Conservation (phyloP, 176 grass and related monocot genomes). For the Saccharum officinarum region DNA sequence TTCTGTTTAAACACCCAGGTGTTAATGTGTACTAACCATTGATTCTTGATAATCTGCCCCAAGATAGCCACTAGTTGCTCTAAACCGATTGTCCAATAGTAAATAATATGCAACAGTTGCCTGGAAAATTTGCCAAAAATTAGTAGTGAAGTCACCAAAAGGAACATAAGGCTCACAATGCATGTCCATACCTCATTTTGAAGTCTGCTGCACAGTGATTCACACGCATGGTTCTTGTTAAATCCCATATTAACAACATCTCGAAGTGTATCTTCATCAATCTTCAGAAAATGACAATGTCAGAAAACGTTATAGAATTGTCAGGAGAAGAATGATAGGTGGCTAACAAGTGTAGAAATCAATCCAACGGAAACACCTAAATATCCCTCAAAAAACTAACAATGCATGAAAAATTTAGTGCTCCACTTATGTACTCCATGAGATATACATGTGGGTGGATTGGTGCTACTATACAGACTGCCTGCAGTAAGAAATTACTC, state of each 20-base stretch:
- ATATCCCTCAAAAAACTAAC: not conserved
- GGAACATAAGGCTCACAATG: constrained; percentile 1
- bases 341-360: not conserved
- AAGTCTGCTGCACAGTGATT: constrained; percentile 74
- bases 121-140: constrained; percentile 51
- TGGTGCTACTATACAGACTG: constrained; percentile 2
- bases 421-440: not conserved
- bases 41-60: constrained; percentile 81
- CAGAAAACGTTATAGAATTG: constrained; percentile 29
- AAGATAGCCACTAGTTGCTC: constrained; percentile 78
- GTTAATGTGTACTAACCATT: constrained; percentile 54
- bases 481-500: constrained; percentile 8
- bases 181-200: constrained; percentile 83
- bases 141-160: constrained; percentile 28
- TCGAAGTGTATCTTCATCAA: constrained; percentile 90
- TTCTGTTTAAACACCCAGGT: not conserved
- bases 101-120: constrained; percentile 97
- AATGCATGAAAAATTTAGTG: constrained; percentile 24
- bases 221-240: constrained; percentile 72
- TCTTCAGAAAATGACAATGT: constrained; percentile 52
- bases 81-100: constrained; percentile 92
- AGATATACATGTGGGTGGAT: not conserved
- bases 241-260: constrained; percentile 83
- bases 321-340: not conserved
- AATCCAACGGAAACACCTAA: not conserved